These are phyloP conservation scores for Fusarium sp. DNA, from an alignment of 2,329 filamentous ascomycete species.

Conservation along the genomic window DNA sequence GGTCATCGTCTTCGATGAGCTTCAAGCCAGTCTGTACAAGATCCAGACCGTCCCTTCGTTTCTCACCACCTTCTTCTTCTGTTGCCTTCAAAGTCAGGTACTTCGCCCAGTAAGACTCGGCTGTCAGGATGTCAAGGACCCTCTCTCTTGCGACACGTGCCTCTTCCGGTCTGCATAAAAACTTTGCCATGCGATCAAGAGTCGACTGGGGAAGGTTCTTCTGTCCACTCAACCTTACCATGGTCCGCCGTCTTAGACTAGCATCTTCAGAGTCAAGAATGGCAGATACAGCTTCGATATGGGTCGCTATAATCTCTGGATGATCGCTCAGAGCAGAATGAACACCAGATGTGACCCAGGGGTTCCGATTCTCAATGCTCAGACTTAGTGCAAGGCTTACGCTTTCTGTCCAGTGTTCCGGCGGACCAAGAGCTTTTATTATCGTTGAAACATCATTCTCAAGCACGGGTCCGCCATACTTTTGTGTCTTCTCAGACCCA, in stretches of 20 bases:
- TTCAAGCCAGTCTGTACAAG: not conserved
- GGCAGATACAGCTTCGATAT: not conserved
- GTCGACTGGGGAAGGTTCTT: not conserved
- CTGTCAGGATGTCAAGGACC: not conserved
- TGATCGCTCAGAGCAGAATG: not conserved
- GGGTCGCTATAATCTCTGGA: not conserved
- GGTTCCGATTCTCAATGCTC: not conserved
- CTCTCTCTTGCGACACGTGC: not conserved
- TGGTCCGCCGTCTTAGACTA: not conserved
- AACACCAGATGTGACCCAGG: not conserved
- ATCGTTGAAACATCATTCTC: not conserved
- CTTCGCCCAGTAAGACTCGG: not conserved
- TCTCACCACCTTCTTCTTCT: too few species aligned
- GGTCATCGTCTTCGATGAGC: not conserved
- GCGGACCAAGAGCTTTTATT: not conserved
- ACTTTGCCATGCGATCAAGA: not conserved
- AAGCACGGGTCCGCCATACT: not conserved
- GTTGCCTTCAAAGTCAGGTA: not conserved
- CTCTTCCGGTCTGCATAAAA: not conserved
- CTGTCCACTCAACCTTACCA: not conserved
- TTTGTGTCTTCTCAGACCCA: not conserved
- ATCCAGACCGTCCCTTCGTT: fast-evolving
- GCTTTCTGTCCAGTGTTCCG: not conserved
- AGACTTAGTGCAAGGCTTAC: not conserved
- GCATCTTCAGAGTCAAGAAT: not conserved